Evolutionary conservation across 352 stramenopile species (phyloP), one percentile per base, ranked within the genome.

Genomic region (Pythium dissimile): DNA sequence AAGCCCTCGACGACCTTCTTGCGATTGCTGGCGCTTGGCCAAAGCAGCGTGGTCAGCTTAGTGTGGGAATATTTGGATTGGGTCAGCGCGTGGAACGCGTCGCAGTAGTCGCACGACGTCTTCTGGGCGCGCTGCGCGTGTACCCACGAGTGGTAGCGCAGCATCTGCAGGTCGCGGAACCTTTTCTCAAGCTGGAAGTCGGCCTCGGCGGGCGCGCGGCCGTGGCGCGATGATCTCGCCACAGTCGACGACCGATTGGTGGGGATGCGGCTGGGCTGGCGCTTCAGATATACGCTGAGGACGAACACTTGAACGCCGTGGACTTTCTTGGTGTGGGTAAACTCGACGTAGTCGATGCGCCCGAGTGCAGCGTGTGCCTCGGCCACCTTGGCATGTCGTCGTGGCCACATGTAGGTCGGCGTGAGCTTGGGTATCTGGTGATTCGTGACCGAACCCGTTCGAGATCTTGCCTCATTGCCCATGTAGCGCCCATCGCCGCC

Each of bases 241-340:
- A n/a, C n/a, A n/a, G n/a, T n/a, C n/a, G n/a, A n/a, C 11, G 39
- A 51, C 12, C 71, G 66, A 24, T 55, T 71, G 31, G 73, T 80
- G 16, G 73, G 73, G 59, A 83, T 80, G 30, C 71, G 71, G 41
- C 54, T 78, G 28, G 50, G 72, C 31, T 68, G 65, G 50, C 73
- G 72, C 39, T 73, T 73, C 24, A 79, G 57, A 20, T 73, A 87
- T 18, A 87, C 67, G 51, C 77, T 73, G 20, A 87, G 21, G 23
- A 77, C 72, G 41, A 75, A 83, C 57, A 78, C 72, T 18, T 73
- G 57, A 32, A 73, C 62, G 31, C 71, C 71, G 24, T 68, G 45
- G 31, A 76, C 62, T 21, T 71, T 59, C 26, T 64, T 68, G 54
- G 77, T 71, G 35, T 69, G 62, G 30, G 43, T 59, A 52, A 86